Percentiles rank a stretch among this genome's conserved stretches.
phyloP scores from a whole-genome alignment of 768 basidiomycete species.

The Dioszegia hungarica region DNA sequence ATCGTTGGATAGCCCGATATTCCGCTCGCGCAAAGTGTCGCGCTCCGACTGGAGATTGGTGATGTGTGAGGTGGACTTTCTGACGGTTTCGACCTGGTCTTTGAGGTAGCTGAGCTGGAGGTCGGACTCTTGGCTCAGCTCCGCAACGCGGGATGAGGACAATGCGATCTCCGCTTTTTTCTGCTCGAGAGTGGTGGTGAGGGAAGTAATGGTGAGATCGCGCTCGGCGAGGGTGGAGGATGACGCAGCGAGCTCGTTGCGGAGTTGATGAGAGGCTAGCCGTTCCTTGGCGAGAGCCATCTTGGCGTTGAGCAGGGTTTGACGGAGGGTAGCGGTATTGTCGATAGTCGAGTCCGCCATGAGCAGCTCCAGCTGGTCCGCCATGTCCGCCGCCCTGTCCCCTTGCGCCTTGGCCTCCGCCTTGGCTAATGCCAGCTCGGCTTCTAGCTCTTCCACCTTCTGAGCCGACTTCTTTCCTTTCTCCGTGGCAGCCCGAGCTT shows the following conservation, averaged over 20 bases:
- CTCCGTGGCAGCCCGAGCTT: neutral
- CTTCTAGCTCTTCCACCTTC: neutral
- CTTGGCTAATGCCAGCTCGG: neutral
- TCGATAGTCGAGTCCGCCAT: neutral
- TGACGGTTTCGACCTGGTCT: neutral
- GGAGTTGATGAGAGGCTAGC: neutral
- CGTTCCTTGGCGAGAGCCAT: neutral
- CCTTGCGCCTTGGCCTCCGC: neutral
- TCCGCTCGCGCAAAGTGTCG: neutral
- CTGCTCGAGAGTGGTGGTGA: neutral
- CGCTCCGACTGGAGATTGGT: neutral
- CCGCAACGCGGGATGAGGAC: no score
- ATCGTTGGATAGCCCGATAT: neutral
- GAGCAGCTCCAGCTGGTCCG: neutral
- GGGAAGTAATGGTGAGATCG: neutral
- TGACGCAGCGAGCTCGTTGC: neutral
- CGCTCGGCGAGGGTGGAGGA: neutral
- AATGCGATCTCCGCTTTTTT: neutral
- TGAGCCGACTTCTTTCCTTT: neutral
- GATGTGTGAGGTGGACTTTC: neutral
- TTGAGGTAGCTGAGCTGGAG: neutral
- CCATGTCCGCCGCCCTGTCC: neutral
- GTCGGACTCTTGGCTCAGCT: no score
- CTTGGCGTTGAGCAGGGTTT: neutral
- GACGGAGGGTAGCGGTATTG: neutral